These are phyloP conservation scores for Helotiales sp. DNA, from an alignment of 2,329 filamentous ascomycete genomes.

Conservation along the genomic window DNA sequence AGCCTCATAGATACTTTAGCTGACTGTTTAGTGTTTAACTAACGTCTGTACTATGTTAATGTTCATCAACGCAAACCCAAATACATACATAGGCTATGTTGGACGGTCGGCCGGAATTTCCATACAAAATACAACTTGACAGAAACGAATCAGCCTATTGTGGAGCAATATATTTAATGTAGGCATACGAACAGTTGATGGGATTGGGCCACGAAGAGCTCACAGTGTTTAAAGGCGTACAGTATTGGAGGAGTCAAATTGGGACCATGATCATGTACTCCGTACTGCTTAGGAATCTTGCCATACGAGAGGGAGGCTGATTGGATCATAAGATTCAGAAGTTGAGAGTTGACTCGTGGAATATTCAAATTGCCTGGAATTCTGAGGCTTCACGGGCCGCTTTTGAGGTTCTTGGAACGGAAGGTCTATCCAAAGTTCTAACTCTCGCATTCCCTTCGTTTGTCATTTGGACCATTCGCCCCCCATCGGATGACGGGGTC, in stretches of 20 bases:
- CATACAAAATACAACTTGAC: slow-evolving; percentile 33
- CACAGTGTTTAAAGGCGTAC: not conserved
- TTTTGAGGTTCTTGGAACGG: no score
- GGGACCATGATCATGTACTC: not conserved
- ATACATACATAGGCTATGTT: slow-evolving; percentile 47
- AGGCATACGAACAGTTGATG: slow-evolving; percentile 21
- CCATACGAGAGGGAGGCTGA: not conserved
- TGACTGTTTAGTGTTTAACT: slow-evolving; percentile 24
- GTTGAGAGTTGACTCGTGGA: no score
- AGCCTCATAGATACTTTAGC: not conserved
- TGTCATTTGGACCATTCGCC: not conserved
- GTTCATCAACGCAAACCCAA: slow-evolving; percentile 42
- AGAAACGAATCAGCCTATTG: slow-evolving; percentile 33
- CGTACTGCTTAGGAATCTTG: not conserved
- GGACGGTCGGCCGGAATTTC: slow-evolving; percentile 48
- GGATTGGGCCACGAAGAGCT: slow-evolving; percentile 5
- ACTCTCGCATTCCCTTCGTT: no score
- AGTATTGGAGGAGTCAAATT: no score
- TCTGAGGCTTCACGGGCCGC: no score
- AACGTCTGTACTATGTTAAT: slow-evolving; percentile 29
- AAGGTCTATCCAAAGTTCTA: no score
- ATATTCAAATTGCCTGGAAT: no score
- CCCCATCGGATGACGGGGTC: not conserved
- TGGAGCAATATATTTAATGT: slow-evolving; percentile 32
- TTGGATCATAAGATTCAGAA: no score